phyloP scores from a whole-genome alignment of 352 stramenopile species.

The Phytophthora rubi region DNA sequence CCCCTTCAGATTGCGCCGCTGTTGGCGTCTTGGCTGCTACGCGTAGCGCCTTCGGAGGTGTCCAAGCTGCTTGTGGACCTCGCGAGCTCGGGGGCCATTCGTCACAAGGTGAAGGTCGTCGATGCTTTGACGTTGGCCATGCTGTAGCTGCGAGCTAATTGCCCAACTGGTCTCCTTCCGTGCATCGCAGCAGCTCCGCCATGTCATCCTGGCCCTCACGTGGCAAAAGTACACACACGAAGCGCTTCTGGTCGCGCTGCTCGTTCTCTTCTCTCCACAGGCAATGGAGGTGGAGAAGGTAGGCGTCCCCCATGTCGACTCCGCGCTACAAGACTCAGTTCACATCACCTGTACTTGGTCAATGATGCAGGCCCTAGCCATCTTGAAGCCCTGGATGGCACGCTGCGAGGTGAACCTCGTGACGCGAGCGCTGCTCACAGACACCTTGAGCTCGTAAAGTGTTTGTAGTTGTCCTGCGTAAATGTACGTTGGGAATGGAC shows the following conservation, averaged over 20 bases:
- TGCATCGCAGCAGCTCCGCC: slow-evolving; percentile 15
- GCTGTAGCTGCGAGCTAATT: background rate
- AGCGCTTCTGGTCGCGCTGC: slow-evolving; percentile 18
- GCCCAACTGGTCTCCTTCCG: background rate
- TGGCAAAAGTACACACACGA: slow-evolving; percentile 24
- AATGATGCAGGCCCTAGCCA: slow-evolving; percentile 10
- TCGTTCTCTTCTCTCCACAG: slow-evolving; percentile 28
- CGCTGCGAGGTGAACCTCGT: slow-evolving; percentile 19
- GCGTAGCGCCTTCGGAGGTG: slow-evolving; percentile 10
- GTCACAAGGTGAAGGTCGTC: slow-evolving; percentile 17
- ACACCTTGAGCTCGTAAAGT: slow-evolving; percentile 11
- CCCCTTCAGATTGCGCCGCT: slow-evolving; percentile 13
- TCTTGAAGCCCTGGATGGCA: slow-evolving; percentile 24
- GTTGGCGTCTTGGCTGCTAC: slow-evolving; percentile 12
- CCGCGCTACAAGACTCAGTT: background rate
- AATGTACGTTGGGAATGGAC: background rate
- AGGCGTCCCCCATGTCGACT: background rate
- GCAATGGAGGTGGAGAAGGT: slow-evolving; percentile 23
- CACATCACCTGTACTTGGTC: background rate
- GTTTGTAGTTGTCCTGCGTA: too few species aligned
- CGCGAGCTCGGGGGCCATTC: slow-evolving; percentile 16
- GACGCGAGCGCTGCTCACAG: slow-evolving; percentile 20
- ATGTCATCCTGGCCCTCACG: slow-evolving; percentile 18
- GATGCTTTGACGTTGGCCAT: background rate
- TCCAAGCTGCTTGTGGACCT: slow-evolving; percentile 18